Percentiles rank a stretch among this genome's conserved stretches.
Evolutionary conservation across 2,329 filamentous ascomycete species (phyloP).

Genomic region (Colletotrichum zoysiae): DNA sequence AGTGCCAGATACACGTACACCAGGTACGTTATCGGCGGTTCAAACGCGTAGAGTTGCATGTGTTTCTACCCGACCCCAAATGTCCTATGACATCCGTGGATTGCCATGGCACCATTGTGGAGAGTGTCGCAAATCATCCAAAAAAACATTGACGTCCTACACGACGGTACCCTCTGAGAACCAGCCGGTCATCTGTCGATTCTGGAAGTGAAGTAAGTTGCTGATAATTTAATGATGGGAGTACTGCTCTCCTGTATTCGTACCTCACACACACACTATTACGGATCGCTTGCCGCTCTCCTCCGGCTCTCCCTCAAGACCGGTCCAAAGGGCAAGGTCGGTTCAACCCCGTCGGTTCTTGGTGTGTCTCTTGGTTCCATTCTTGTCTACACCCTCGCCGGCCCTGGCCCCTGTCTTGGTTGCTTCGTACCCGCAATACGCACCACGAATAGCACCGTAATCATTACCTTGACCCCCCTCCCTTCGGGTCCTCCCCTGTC

Average conservation of each 20-base stretch:
- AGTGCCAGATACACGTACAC: no score
- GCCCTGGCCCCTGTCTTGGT: constrained; percentile 36
- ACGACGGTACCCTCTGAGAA: not conserved
- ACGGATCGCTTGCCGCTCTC: not conserved
- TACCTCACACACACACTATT: not conserved
- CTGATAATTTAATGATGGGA: not conserved
- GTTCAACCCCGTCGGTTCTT: constrained; percentile 12
- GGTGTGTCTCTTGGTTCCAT: constrained; percentile 6
- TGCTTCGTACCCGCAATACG: constrained; percentile 38
- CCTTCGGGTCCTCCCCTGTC: constrained; percentile 29
- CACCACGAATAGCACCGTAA: constrained; percentile 41
- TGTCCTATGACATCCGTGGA: no score
- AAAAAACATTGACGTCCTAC: not conserved
- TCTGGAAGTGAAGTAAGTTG: not conserved
- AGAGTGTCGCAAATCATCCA: no score
- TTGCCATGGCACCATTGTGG: no score
- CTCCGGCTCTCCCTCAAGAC: not conserved
- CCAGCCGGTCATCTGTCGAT: not conserved
- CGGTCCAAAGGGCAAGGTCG: not conserved
- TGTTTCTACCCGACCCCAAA: no score
- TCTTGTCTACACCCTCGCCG: constrained; percentile 16
- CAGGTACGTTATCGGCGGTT: no score
- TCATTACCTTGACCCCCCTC: constrained; percentile 37
- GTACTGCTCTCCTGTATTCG: not conserved
- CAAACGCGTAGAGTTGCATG: no score